Evolutionary conservation across 305 asterid genomes (phyloP), one percentile per base, ranked within the genome.

Genomic region (Fraxinus xanthoxyloides): DNA sequence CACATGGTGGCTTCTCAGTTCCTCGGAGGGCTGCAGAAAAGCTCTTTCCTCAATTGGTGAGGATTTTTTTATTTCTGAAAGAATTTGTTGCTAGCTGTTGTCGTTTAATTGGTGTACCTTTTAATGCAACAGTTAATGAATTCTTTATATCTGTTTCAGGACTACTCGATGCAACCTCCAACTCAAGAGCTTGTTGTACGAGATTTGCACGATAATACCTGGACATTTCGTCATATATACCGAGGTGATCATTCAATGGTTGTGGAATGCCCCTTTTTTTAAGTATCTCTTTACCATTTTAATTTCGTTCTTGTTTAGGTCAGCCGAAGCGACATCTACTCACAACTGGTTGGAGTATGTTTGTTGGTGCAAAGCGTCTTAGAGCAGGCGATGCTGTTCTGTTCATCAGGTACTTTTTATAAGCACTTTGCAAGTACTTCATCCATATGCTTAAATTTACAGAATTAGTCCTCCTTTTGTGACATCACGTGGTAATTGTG

Each of bases 341-440:
- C 10, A 95, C 98, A 19, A 95, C 98, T 0, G 98, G 98, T 30
- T 95, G 98, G 98, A 95, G 98, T 85, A 93, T 95, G 98, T 95
- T 95, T 82, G 97, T 95, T 76, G 98, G 98, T 48, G 95, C 97
- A 46, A 95, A 95, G 86, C 87, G 98, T 79, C 98, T 95, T 72
- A 89, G 92, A 88, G 97, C 98, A 3, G 98, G 98, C 3, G 98
- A 95, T 84, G 87, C 98, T 0, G 95, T 95, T 89, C 92, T 95
- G 19, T 95, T 95, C 73, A 95, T 93, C 85, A 90, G 98, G 98
- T 94, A 90, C 80, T 65, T 31, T 51, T 21, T n/a, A 38, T 43
- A 5, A 34, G 24, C 56, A 51, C 63, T 65, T 38, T 51, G 63
- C 9, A 0, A 51, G 24, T 51, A 5, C 24, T 51, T 51, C 61